phyloP scores from a whole-genome alignment of 1,139 yeast species.

The Diutina rugosa region DNA sequence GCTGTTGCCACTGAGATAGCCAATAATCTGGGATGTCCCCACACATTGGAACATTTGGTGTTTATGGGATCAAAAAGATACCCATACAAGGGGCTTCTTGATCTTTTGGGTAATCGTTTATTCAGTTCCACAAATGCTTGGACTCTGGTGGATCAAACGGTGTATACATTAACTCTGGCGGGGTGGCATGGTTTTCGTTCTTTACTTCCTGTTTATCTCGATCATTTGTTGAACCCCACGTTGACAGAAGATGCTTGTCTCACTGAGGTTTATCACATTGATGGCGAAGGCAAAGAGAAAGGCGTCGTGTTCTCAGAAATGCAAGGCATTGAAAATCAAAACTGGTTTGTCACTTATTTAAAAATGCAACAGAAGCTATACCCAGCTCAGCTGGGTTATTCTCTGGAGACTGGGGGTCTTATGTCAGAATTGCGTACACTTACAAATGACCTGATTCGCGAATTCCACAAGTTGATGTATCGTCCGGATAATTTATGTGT shows the following conservation, averaged over 20 bases:
- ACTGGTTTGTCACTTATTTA: conserved; percentile 59
- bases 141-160: conserved; percentile 96
- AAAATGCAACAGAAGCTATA: conserved; percentile 54
- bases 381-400: conserved; percentile 56
- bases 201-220: conserved; percentile 78
- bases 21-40: conserved; percentile 88
- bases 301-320: conserved; percentile 97
- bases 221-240: conserved; percentile 77
- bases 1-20: conserved; percentile 89
- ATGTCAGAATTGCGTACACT: conserved; percentile 64
- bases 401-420: conserved; percentile 91
- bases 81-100: conserved; percentile 87
- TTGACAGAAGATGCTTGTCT: conserved; percentile 81
- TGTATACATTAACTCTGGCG: conserved; percentile 80
- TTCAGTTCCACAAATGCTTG: conserved; percentile 91
- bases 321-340: conserved; percentile 83
- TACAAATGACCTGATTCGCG: conserved; percentile 58
- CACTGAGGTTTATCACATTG: conserved; percentile 92
- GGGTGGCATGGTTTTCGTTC: conserved; percentile 93
- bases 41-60: conserved; percentile 85
- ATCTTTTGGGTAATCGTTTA: conserved; percentile 73
- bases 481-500: conserved; percentile 78
- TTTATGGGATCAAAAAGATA: conserved; percentile 88
- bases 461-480: conserved; percentile 62
- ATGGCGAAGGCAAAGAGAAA: conserved; percentile 80